Percentiles rank a stretch among this genome's conserved stretches.
These are phyloP conservation scores for Lentinula detonsa DNA, from an alignment of 768 basidiomycete species.

Conservation along the genomic window DNA sequence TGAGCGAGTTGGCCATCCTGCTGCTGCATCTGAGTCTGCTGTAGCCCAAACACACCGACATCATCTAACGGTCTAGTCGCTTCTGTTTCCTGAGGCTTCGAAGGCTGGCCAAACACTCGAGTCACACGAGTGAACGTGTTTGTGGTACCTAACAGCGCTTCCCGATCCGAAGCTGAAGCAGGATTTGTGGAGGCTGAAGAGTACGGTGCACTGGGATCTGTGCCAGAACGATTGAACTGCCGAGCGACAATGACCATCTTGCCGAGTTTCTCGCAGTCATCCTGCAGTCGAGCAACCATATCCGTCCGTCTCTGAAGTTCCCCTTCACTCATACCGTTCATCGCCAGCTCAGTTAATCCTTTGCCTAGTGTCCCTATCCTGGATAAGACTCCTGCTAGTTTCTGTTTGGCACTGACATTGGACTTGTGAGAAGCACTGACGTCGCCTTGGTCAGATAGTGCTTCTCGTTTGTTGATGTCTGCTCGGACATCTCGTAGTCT, in stretches of 20 bases:
- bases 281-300: constrained; percentile 82
- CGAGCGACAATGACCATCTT: constrained; percentile 79
- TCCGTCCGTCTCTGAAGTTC: constrained; percentile 87
- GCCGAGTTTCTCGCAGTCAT: constrained; percentile 85
- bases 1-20: constrained; percentile 82
- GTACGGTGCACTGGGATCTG: constrained; percentile 12
- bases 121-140: constrained; percentile 43
- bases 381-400: constrained; percentile 70
- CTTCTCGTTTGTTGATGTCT: constrained; percentile 82
- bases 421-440: constrained; percentile 67
- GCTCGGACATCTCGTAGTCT: constrained; percentile 79
- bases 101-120: constrained; percentile 72
- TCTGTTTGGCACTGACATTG: constrained; percentile 82
- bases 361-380: constrained; percentile 68
- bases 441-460: constrained; percentile 72
- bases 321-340: constrained; percentile 81
- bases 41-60: constrained; percentile 71
- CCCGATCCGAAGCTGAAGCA: constrained; percentile 54
- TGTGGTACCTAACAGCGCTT: constrained; percentile 48
- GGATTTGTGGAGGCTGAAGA: constrained; percentile 30
- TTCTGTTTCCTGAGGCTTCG: constrained; percentile 71
- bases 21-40: constrained; percentile 72
- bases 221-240: constrained; percentile 36
- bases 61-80: constrained; percentile 86
- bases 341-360: constrained; percentile 59